Conservation (phyloP, 225 moss, liverwort and hornwort species). For the Bryoerythrophyllum caledonicum region DNA sequence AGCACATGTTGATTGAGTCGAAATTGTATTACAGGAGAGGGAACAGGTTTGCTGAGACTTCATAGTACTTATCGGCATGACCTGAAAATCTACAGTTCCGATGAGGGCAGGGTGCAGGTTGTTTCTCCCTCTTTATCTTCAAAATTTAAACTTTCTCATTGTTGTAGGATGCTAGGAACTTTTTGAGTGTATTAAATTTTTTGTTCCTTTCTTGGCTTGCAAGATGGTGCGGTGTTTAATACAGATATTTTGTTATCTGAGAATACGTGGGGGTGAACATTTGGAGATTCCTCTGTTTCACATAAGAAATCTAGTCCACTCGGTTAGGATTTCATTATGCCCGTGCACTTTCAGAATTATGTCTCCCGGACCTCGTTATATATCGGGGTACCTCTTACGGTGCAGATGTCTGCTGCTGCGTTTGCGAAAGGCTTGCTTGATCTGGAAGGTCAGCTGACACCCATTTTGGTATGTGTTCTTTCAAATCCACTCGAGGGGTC, state of each 20-base stretch:
- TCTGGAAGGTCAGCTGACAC: slow-evolving; percentile 94
- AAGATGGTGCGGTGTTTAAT: slow-evolving; percentile 4
- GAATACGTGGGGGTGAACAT: background rate
- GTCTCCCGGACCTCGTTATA: background rate
- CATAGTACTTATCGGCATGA: slow-evolving; percentile 99
- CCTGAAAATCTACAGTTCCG: slow-evolving; percentile 99
- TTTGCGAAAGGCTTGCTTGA: slow-evolving; percentile 99
- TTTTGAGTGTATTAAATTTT: background rate
- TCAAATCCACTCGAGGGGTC: background rate
- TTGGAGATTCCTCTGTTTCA: background rate
- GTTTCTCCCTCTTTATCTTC: background rate
- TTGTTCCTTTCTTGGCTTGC: background rate
- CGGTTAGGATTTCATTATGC: background rate
- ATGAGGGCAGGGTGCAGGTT: slow-evolving; percentile 98
- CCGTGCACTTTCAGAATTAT: background rate
- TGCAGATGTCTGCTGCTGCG: slow-evolving; percentile 99
- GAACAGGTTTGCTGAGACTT: slow-evolving; percentile 94
- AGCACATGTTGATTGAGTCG: slow-evolving; percentile 10
- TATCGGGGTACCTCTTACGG: slow-evolving; percentile 1
- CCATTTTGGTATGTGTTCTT: slow-evolving; percentile 74
- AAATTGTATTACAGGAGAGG: slow-evolving; percentile 69
- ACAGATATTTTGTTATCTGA: slow-evolving; percentile 4
- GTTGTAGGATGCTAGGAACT: background rate
- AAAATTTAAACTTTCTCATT: background rate
- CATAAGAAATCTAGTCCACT: background rate